Evolutionary conservation across 345 rosid species (phyloP).

Genomic region (Eucalyptus dawsonii): DNA sequence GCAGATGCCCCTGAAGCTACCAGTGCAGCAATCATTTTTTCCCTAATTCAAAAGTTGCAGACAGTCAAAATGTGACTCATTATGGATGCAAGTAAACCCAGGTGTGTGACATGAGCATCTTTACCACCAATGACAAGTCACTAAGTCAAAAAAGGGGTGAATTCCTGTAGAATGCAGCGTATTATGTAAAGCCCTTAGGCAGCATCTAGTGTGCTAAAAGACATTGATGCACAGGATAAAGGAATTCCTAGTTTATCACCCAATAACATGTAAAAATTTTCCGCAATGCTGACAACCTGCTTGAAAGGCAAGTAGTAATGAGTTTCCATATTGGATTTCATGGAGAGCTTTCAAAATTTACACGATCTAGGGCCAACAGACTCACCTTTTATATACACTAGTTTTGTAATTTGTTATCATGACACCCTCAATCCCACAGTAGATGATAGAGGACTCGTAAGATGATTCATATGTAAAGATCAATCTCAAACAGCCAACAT

Average conservation of each 20-base stretch:
- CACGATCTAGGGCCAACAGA: not conserved
- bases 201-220: not conserved
- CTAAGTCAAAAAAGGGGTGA: not conserved
- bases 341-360: not conserved
- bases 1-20: slow-evolving; percentile 89
- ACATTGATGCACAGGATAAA: not conserved
- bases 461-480: not conserved
- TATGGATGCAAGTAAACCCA: not conserved
- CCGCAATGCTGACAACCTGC: not conserved
- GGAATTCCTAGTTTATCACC: not conserved
- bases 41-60: slow-evolving; percentile 30
- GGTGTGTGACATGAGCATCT: not conserved
- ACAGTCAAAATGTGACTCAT: not conserved
- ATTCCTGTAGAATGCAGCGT: not conserved
- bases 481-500: not conserved
- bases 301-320: not conserved
- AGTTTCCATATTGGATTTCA: not conserved
- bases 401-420: not conserved
- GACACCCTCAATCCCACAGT: not conserved
- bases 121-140: not conserved
- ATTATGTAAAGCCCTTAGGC: not conserved
- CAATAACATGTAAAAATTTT: not conserved
- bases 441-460: not conserved
- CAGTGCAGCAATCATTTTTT: slow-evolving; percentile 88
- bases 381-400: not conserved